A percentile compares a stretch with the other conserved stretches of the same genome.
These are phyloP conservation scores for Hypomyces rosellus DNA, from an alignment of 2,329 filamentous ascomycete species.

Conservation along the genomic window DNA sequence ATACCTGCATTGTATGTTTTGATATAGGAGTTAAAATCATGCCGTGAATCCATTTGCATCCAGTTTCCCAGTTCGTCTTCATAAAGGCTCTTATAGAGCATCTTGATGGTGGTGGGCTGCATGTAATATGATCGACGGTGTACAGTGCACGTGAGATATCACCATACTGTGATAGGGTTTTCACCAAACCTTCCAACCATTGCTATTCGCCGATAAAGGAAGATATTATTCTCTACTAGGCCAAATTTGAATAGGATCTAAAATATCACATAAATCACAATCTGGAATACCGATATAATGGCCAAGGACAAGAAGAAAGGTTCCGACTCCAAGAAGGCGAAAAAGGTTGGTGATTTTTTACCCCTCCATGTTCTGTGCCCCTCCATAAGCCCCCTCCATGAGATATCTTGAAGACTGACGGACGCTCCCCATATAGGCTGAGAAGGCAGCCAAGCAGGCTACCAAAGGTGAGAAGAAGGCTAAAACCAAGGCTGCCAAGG, in stretches of 20 bases:
- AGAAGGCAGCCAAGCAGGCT: constrained; percentile 71
- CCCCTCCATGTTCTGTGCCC: constrained; percentile 13
- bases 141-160: not conserved
- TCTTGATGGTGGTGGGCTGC: no score
- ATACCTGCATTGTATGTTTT: no score
- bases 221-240: constrained; percentile 1
- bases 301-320: constrained; percentile 49
- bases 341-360: constrained; percentile 31
- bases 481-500: constrained; percentile 62
- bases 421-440: constrained; percentile 33
- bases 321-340: constrained; percentile 44
- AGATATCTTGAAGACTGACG: constrained; percentile 16
- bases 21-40: no score
- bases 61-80: no score
- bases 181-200: constrained; percentile 2
- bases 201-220: not conserved
- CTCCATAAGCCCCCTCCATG: constrained; percentile 12
- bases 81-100: no score
- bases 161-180: constrained; percentile 10
- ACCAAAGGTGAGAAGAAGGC: constrained; percentile 86
- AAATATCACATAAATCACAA: not conserved
- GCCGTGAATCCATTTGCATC: no score
- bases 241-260: constrained; percentile 1
- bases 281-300: constrained; percentile 25
- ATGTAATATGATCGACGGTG: no score